Evolutionary conservation across 352 stramenopile genomes (phyloP), one percentile per base, ranked within the genome.

Genomic region (Phytophthora cactorum): DNA sequence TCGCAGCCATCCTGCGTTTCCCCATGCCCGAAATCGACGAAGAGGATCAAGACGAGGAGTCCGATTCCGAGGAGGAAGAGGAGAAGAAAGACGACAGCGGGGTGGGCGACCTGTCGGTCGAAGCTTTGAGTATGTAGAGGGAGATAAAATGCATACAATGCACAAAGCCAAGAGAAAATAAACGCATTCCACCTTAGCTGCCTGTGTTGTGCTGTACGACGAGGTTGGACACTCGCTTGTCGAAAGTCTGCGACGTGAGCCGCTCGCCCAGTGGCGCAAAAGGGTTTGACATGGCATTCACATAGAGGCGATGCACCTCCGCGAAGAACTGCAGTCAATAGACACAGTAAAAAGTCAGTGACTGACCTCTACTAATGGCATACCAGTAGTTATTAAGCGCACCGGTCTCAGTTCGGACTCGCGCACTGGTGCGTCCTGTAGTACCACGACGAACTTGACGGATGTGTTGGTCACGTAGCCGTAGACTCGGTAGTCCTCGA

Each of bases 1-100:
- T 99, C 29, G 97, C 97, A 32, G 97, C 97, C 36, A 98, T 99
- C 53, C 72, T 99, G 45, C 82, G 97, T 31, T 99, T 98, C 81
- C 97, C 96, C 27, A 88, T 99, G 71, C 93, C 93, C n/a, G 96
- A 99, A 77, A 90, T 98, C 44, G 96, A 98, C 62, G 92, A 98
- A 65, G 73, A 96, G 49, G 94, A 98, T 58, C 74, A 79, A 41
- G 81, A 82, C 38, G 79, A 90, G 5, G 79, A 85, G 12, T 80
- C 76, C 2, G 75, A 84, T 38, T 75, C 76, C 3, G 74, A 78
- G 0, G 70, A 79, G 0, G 75, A 77, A 31, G 73, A 82, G 17
- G 70, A 73, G 5, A 75, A 77, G 5, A 63, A 70, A n/a, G 70
- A 79, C 27, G 73, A 82, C 39, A 82, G 72, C 52, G 79, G 79